Evolutionary conservation across 2,329 filamentous ascomycete species (phyloP).

Genomic region (Lachnellula willkommii): DNA sequence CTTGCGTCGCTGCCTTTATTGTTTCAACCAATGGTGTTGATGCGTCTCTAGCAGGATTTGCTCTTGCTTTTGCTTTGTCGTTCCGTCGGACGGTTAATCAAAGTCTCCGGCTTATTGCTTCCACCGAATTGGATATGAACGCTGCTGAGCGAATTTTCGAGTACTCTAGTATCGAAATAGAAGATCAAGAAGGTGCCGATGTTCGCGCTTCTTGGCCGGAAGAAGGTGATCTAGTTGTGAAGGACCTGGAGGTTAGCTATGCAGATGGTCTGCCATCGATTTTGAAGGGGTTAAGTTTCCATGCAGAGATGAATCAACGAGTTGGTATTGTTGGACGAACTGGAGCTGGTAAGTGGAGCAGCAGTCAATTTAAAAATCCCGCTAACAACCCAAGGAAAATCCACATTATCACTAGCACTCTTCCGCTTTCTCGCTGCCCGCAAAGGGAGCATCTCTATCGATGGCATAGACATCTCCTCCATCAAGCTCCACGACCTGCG

Average conservation of each 20-base stretch:
- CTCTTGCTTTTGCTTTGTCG: conserved; percentile 65
- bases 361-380: no score
- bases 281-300: conserved; percentile 62
- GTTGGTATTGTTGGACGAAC: conserved; percentile 28
- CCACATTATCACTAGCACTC: conserved; percentile 22
- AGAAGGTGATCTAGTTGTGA: conserved; percentile 63
- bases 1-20: conserved; percentile 57
- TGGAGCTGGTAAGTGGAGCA: conserved; percentile 18
- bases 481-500: conserved; percentile 29
- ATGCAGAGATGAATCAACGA: conserved; percentile 54
- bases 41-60: conserved; percentile 67
- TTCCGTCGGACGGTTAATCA: conserved; percentile 59
- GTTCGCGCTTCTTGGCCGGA: conserved; percentile 69
- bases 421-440: conserved; percentile 22
- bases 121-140: conserved; percentile 71
- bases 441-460: conserved; percentile 37
- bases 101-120: conserved; percentile 60
- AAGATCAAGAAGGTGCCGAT: conserved; percentile 53
- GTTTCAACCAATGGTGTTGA: conserved; percentile 55
- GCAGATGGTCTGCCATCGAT: conserved; percentile 64
- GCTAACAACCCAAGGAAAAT: conserved; percentile 12
- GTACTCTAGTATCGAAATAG: conserved; percentile 62
- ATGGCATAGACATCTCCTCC: conserved; percentile 28
- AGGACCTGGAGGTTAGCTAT: conserved; percentile 68
- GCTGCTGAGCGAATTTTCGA: conserved; percentile 68